Evolutionary conservation across 805 yeast species (phyloP), one percentile per base, ranked within the genome.

Genomic region (Wickerhamiella spandovensis): DNA sequence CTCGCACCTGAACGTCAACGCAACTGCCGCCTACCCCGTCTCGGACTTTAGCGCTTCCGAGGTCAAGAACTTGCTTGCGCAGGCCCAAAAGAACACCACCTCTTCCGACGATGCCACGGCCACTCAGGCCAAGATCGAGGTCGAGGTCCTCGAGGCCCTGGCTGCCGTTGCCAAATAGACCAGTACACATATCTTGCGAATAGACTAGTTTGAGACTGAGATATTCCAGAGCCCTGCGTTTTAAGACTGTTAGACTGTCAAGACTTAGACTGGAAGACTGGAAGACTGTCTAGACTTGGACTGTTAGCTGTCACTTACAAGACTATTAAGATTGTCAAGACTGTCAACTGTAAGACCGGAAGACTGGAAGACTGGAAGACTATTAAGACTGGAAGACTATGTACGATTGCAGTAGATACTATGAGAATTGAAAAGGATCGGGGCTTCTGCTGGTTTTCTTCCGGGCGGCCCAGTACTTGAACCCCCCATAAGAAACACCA

Each of bases 71-170:
- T 80, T 85, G 68, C 76, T 88, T 64, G 78, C 90, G 53, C 97
- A 90, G 69, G 97, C 98, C 54, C 94, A 85, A 73, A 88, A 87
- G 81, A 85, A 88, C 70, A 79, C 81, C 43, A 63, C 82, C 54
- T 82, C 95, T 54, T 71, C 90, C 47, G 97, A 69, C 55, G 96
- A 85, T 73, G 78, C 76, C 52, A 84, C 79, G 58, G 92, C 94
- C 61, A 94, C 95, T 58, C 95, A 85, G 74, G 97, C 97, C 64
- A 80, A 82, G 69, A 86, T 92, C 66, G 92, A 90, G 77, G 76
- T 90, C 66, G 97, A 92, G 74, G 95, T 92, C 51, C 80, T 92
- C 67, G 96, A 90, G 79, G 92, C 95, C 62, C 76, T 90, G 67
- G 83, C 84, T 69, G 78, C 82, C 61, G 80, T 82, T 68, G 87